A percentile compares a stretch with the other conserved stretches of the same genome.
phyloP scores from a whole-genome alignment of 176 grass and related monocot species.

The Elymus sibiricus region DNA sequence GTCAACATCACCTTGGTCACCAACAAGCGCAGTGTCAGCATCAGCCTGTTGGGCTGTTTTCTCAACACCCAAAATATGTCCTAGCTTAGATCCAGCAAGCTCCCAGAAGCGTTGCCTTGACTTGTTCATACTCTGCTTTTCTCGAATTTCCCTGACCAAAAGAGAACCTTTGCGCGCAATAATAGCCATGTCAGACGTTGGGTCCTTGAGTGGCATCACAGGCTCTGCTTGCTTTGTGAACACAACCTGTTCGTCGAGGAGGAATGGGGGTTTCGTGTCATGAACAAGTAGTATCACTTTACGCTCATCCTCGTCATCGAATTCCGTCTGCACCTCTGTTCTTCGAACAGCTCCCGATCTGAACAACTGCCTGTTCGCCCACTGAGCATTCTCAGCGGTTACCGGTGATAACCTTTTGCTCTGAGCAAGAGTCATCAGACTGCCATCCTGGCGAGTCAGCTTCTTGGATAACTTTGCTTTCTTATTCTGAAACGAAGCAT shows the following conservation, averaged over 20 bases:
- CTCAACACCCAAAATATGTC: slow-evolving; percentile 87
- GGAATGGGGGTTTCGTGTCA: slow-evolving; percentile 86
- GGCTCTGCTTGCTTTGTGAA: slow-evolving; percentile 92
- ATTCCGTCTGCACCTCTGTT: slow-evolving; percentile 87
- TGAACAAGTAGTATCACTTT: slow-evolving; percentile 96
- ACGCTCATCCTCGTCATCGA: slow-evolving; percentile 90
- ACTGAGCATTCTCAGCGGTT: slow-evolving; percentile 67
- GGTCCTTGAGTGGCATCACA: slow-evolving; percentile 88
- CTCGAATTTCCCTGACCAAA: slow-evolving; percentile 89
- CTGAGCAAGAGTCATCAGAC: slow-evolving; percentile 65
- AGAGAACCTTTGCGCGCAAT: slow-evolving; percentile 84
- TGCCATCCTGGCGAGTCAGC: slow-evolving; percentile 38
- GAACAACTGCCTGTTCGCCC: slow-evolving; percentile 27
- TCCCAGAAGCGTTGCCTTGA: slow-evolving; percentile 93
- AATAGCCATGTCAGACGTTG: slow-evolving; percentile 91
- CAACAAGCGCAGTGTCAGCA: slow-evolving; percentile 82
- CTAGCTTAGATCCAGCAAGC: slow-evolving; percentile 92
- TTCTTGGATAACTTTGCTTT: not conserved
- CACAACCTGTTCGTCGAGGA: slow-evolving; percentile 83
- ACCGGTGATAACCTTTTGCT: slow-evolving; percentile 85
- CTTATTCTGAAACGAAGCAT: not conserved
- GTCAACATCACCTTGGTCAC: slow-evolving; percentile 77
- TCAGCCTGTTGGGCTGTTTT: slow-evolving; percentile 89
- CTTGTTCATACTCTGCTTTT: slow-evolving; percentile 95
- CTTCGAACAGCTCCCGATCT: slow-evolving; percentile 88